Base-by-base conservation (phyloP, 495 filamentous ascomycete species). In the Penicillium atrosanguineum region DNA sequence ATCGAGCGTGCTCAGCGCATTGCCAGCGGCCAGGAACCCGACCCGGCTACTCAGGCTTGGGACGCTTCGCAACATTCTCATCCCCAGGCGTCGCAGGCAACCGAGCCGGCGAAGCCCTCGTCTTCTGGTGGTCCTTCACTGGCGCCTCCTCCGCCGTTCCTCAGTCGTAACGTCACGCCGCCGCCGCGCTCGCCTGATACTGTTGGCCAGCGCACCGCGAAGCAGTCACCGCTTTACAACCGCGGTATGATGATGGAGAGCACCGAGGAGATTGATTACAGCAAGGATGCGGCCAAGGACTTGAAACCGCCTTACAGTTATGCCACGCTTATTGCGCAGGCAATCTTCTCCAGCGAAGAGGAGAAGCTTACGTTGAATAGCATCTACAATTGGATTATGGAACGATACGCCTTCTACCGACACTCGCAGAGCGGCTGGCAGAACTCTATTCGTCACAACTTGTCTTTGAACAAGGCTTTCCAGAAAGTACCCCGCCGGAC, bases 361-460 rank as follows among this genome's bases (percentile, higher is more conserved):
- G 84, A 95, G 71, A 89, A 93, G 71, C 77, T 95, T 31, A 96
- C 91, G 12, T 73, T 98, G 46, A 84, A 83, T 60, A 90, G 85
- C 50, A 98, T 98, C 53, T 98, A 98, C 69, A 82, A 84, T 43
- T 97, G 85, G 75, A 97, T 98, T 62, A 90, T 81, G 69, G 83
- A 84, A 0, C 83, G 87, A 54, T 98, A 96, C 65, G 85, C 94
- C 0, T 97, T 91, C 67, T 98, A 96, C 68, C 78, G 94, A 38
- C 79, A 89, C 63, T 88, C 89, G 25, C 83, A 82, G 48, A 81
- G 81, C 42, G 92, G 94, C 47, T 97, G 94, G 94, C 95, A 96
- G 87, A 98, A 98, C 59, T 96, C 91, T 1, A 98, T 98, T 59
- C 86, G 94, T 2, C 94, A 98, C 59, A 97, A 97, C 59, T 70